These are phyloP conservation scores for Teratosphaeriaceae sp. DNA, from an alignment of 2,329 filamentous ascomycete species.

Conservation along the genomic window DNA sequence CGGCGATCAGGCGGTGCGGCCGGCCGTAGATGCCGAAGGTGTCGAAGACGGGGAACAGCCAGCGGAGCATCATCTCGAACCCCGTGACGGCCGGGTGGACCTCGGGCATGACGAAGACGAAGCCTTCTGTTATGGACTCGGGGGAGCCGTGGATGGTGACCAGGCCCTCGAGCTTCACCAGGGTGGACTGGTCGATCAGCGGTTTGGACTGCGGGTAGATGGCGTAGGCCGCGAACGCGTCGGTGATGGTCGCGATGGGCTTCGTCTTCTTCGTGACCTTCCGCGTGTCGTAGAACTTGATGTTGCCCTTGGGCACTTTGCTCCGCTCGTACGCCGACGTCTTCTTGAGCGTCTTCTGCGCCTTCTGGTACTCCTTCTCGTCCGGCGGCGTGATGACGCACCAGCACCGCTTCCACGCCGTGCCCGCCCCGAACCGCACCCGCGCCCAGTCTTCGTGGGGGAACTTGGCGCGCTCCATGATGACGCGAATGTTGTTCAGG, in stretches of 20 bases:
- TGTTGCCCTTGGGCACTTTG: conserved; percentile 70
- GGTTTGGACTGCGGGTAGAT: conserved; percentile 94
- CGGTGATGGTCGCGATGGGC: conserved; percentile 85
- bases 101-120: conserved; percentile 98
- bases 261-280: conserved; percentile 88
- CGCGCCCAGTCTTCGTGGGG: conserved; percentile 88
- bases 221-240: conserved; percentile 88
- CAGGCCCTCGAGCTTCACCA: conserved; percentile 87
- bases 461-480: conserved; percentile 74
- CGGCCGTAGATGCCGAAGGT: conserved; percentile 88
- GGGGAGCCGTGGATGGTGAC: conserved; percentile 80
- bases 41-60: conserved; percentile 90
- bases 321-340: conserved; percentile 74
- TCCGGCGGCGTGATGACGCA: conserved; percentile 89
- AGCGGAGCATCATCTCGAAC: conserved; percentile 91
- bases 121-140: conserved; percentile 76
- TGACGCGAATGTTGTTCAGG: conserved; percentile 81
- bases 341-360: conserved; percentile 77
- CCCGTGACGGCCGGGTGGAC: conserved; percentile 84
- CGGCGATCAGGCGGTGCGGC: conserved; percentile 77
- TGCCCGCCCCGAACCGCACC: conserved; percentile 90
- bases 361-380: conserved; percentile 82
- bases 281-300: conserved; percentile 88
- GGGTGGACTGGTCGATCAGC: conserved; percentile 85
- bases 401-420: conserved; percentile 95